These are phyloP conservation scores for Aquilaria sinensis DNA, from an alignment of 345 rosid species.

Conservation along the genomic window DNA sequence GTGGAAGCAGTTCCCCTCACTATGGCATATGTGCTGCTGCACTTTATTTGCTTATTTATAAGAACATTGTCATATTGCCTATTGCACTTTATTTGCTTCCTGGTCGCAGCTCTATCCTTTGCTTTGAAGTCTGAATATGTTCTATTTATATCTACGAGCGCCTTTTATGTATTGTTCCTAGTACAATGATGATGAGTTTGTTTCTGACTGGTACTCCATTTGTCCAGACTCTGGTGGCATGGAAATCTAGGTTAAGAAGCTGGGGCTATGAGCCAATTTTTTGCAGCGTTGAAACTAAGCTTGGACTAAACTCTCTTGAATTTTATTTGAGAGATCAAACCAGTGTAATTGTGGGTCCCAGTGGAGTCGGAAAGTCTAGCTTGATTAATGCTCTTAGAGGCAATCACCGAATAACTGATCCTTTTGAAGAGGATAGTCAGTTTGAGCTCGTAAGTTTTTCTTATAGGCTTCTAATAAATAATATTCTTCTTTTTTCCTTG, in stretches of 20 bases:
- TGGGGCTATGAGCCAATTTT: constrained; percentile 87
- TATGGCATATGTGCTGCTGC: too few species aligned
- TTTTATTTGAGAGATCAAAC: constrained; percentile 61
- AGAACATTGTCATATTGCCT: neutral
- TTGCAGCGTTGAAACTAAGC: constrained; percentile 69
- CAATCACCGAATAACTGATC: constrained; percentile 24
- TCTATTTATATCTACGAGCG: too few species aligned
- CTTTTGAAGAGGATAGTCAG: constrained; percentile 46
- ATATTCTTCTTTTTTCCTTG: neutral
- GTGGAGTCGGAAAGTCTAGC: constrained; percentile 98
- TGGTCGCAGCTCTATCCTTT: neutral
- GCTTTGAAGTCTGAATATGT: neutral
- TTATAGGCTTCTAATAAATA: neutral
- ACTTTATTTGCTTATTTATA: too few species aligned
- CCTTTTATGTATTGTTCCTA: neutral
- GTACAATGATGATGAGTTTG: neutral
- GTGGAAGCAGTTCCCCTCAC: too few species aligned
- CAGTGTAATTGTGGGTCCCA: constrained; percentile 94
- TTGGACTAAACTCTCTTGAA: constrained; percentile 61
- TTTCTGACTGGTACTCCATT: neutral
- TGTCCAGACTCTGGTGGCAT: constrained; percentile 49
- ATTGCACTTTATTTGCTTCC: neutral
- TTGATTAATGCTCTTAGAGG: constrained; percentile 73
- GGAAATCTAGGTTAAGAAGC: constrained; percentile 55
- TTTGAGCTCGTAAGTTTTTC: constrained; percentile 60